phyloP scores from a whole-genome alignment of 768 basidiomycete genomes.

The Leucosporidium yakuticum region DNA sequence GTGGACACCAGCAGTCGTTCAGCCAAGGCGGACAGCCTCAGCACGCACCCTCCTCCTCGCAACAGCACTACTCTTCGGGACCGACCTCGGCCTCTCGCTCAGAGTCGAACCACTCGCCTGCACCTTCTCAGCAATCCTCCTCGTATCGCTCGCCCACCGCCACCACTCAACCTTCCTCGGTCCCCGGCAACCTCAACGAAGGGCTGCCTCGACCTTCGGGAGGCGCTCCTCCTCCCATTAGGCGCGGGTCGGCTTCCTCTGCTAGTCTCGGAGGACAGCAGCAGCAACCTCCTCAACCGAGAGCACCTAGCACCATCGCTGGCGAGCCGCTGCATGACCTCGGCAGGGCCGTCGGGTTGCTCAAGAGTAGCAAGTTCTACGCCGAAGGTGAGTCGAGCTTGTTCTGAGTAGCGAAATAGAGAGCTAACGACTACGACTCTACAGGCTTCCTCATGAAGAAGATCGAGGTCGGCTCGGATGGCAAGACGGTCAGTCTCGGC shows the following conservation, averaged over 20 bases:
- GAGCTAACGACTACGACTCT: too few species aligned
- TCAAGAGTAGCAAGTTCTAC: conserved; percentile 34
- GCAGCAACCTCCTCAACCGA: not conserved
- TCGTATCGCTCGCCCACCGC: not conserved
- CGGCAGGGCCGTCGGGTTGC: conserved; percentile 15
- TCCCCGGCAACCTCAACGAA: too few species aligned
- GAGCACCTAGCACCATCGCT: conserved; percentile 17
- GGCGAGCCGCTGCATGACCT: conserved; percentile 34
- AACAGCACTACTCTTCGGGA: not conserved
- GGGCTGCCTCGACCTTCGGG: too few species aligned
- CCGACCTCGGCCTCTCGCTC: not conserved
- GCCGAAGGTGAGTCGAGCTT: conserved; percentile 14
- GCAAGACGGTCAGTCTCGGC: conserved; percentile 44
- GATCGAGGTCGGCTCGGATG: conserved; percentile 71
- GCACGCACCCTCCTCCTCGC: not conserved
- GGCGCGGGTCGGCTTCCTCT: too few species aligned
- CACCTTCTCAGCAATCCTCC: not conserved
- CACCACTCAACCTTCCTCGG: not conserved
- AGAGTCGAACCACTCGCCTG: not conserved
- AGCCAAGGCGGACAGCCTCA: too few species aligned
- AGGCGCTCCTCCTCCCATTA: too few species aligned
- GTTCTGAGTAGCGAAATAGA: too few species aligned
- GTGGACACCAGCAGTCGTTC: not conserved
- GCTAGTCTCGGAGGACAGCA: too few species aligned
- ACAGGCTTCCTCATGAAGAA: conserved; percentile 54